Conservation (phyloP, 768 basidiomycete genomes). For the Mycena latifolia region DNA sequence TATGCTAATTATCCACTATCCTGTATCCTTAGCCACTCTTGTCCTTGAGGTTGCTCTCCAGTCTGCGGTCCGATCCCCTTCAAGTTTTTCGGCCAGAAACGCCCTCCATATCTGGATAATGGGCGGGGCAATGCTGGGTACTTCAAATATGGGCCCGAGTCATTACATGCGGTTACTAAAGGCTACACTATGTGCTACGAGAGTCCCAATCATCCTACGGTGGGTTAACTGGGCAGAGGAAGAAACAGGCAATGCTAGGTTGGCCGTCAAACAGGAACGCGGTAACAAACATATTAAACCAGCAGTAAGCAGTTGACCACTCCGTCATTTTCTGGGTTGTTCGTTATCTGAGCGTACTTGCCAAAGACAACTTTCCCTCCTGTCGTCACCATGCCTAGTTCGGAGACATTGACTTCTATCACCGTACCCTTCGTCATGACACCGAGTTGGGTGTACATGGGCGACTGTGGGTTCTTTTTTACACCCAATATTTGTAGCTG, state of each 20-base stretch:
- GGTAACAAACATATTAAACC: too few species aligned
- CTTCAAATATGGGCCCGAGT: background rate
- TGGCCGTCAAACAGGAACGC: too few species aligned
- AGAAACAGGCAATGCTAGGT: too few species aligned
- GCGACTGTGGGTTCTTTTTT: conserved; percentile 99
- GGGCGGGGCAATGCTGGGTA: too few species aligned
- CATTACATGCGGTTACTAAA: conserved; percentile 2
- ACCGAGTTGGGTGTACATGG: conserved; percentile 96
- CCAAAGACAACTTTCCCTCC: conserved; percentile 96
- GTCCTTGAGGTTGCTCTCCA: too few species aligned
- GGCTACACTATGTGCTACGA: conserved; percentile 22
- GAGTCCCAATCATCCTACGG: too few species aligned
- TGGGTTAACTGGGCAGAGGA: too few species aligned
- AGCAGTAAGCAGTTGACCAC: conserved; percentile 74
- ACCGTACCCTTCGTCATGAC: conserved; percentile 99
- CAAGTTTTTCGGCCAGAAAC: too few species aligned
- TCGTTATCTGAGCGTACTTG: conserved; percentile 94
- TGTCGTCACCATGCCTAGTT: conserved; percentile 96
- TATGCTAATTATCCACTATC: too few species aligned
- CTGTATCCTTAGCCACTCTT: background rate
- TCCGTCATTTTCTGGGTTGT: conserved; percentile 96
- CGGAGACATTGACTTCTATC: conserved; percentile 99
- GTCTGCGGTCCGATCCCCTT: too few species aligned
- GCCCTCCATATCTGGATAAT: too few species aligned
- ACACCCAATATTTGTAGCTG: conserved; percentile 97